These are phyloP conservation scores for Coemansia sp. DNA, from an alignment of 192 early-diverging fungal genomes.

Conservation along the genomic window DNA sequence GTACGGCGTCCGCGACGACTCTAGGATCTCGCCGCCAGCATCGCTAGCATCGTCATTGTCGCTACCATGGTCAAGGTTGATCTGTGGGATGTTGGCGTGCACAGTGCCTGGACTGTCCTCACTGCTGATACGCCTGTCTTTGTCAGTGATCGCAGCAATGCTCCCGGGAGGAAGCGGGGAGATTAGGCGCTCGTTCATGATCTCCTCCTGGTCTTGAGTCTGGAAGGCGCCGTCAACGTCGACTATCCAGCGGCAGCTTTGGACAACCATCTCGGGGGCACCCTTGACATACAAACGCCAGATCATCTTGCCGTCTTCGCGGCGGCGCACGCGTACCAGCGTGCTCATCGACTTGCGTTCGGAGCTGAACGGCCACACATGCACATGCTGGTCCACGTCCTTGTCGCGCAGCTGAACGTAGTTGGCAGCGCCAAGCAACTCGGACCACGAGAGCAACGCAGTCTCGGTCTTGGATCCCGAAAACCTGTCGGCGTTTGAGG, in stretches of 20 bases:
- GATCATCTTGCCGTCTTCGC: conserved; percentile 55
- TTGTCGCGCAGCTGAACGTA: conserved; percentile 68
- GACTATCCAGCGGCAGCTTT: conserved; percentile 63
- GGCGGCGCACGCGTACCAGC: conserved; percentile 64
- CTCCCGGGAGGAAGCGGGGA: neutral
- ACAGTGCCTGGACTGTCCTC: conserved; percentile 12
- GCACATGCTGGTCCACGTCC: conserved; percentile 61
- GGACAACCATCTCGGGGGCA: conserved; percentile 85
- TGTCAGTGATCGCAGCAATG: conserved; percentile 3
- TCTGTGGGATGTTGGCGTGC: conserved; percentile 46
- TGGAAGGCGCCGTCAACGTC: conserved; percentile 58
- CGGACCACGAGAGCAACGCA: conserved; percentile 83
- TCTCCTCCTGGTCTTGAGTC: conserved; percentile 49
- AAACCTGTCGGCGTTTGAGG: conserved; percentile 56
- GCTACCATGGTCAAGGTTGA: conserved; percentile 55
- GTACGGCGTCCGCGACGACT: conserved; percentile 20
- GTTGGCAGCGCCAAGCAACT: conserved; percentile 62
- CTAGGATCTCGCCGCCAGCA: conserved; percentile 8
- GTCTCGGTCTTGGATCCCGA: conserved; percentile 96
- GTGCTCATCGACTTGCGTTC: conserved; percentile 94
- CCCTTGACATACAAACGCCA: conserved; percentile 92
- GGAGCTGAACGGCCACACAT: conserved; percentile 89
- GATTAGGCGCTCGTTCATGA: conserved; percentile 22
- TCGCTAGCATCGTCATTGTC: conserved; percentile 23
- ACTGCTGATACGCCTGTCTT: conserved; percentile 19